A percentile compares a stretch with the other conserved stretches of the same genome.
These are phyloP conservation scores for Candida vartiovaarae DNA, from an alignment of 805 yeast genomes.

Conservation along the genomic window DNA sequence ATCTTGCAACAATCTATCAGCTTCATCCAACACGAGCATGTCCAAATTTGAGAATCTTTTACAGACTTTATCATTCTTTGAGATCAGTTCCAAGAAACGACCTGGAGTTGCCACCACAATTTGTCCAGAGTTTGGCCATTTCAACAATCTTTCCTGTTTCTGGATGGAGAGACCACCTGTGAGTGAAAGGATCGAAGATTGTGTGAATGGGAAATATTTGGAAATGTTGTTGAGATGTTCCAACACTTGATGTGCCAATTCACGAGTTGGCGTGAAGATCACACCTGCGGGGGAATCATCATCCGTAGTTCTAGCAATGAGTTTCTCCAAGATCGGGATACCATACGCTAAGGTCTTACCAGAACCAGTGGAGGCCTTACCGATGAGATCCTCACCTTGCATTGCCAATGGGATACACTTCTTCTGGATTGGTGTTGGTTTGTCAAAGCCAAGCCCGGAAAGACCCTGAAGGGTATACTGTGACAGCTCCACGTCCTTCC, in stretches of 20 bases:
- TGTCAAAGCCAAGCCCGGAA: constrained; percentile 43
- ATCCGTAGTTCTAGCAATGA: constrained; percentile 25
- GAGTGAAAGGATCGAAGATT: constrained; percentile 59
- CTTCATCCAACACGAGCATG: constrained; percentile 80
- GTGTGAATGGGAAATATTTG: constrained; percentile 43
- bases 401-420: constrained; percentile 68
- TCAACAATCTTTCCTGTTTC: constrained; percentile 78
- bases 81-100: constrained; percentile 74
- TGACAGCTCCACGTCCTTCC: constrained; percentile 47
- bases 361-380: constrained; percentile 96
- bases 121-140: constrained; percentile 57
- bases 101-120: constrained; percentile 95
- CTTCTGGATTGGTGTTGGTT: constrained; percentile 83
- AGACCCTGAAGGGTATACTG: constrained; percentile 58
- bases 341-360: constrained; percentile 97
- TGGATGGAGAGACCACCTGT: constrained; percentile 96
- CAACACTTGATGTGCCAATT: constrained; percentile 88
- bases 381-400: constrained; percentile 75
- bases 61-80: constrained; percentile 43
- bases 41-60: constrained; percentile 37
- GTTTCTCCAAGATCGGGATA: constrained; percentile 76
- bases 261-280: constrained; percentile 93
- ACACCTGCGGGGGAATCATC: constrained; percentile 57
- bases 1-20: constrained; percentile 89
- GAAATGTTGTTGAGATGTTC: constrained; percentile 61